Percentiles rank a stretch among this genome's conserved stretches.
Evolutionary conservation across 306 rosid species (phyloP).

Genomic region (Quercus alba): DNA sequence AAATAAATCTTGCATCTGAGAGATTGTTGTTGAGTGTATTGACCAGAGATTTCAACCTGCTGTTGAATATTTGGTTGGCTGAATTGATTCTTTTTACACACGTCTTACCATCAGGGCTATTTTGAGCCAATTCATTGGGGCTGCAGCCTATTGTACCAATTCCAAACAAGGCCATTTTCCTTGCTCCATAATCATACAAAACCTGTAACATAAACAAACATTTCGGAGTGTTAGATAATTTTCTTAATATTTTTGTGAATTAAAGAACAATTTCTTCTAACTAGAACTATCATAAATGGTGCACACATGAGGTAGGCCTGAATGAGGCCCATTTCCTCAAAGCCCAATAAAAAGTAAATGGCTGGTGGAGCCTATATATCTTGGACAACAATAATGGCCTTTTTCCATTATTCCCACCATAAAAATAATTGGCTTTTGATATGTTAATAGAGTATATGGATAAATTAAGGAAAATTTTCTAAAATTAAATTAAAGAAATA

Average conservation of each 20-base stretch:
- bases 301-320: too few relatives aligned
- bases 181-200: conserved; percentile 78
- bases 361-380: too few relatives aligned
- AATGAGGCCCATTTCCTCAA: too few relatives aligned
- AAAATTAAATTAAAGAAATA: neutral
- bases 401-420: too few relatives aligned
- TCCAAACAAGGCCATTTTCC: conserved; percentile 81
- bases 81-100: conserved; percentile 74
- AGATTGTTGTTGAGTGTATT: conserved; percentile 61
- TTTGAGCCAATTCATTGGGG: conserved; percentile 76
- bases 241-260: too few relatives aligned
- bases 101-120: conserved; percentile 73
- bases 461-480: neutral
- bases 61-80: conserved; percentile 79
- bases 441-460: too few relatives aligned
- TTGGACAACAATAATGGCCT: too few relatives aligned
- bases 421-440: too few relatives aligned
- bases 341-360: too few relatives aligned
- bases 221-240: too few relatives aligned
- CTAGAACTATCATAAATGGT: too few relatives aligned
- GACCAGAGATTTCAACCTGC: conserved; percentile 56
- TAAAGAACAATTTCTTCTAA: too few relatives aligned
- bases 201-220: conserved; percentile 29
- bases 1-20: conserved; percentile 61
- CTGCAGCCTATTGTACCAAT: conserved; percentile 93